Conservation (phyloP, 371 early-diverging fungal genomes). For the Dichotomocladium elegans region DNA sequence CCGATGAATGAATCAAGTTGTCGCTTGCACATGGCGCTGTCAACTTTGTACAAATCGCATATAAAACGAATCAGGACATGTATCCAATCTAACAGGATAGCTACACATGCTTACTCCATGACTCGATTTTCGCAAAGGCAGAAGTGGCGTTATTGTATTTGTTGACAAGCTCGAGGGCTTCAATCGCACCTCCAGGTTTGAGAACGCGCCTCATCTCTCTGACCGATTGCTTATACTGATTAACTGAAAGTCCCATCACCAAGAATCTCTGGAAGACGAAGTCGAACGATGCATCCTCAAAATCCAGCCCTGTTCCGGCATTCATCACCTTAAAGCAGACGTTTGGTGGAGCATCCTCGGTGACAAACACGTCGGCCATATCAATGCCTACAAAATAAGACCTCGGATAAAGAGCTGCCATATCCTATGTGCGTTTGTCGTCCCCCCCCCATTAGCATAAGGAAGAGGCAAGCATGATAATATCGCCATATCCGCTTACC, state of each 20-base stretch:
- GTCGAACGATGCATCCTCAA: constrained; percentile 34
- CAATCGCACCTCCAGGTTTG: constrained; percentile 35
- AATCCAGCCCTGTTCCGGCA: constrained; percentile 27
- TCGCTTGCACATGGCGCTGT: constrained; percentile 23
- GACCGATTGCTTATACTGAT: constrained; percentile 25
- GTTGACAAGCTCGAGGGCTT: constrained; percentile 38
- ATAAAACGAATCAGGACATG: background rate
- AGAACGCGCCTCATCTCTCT: constrained; percentile 39
- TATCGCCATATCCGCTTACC: constrained; percentile 5
- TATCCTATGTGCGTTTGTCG: constrained; percentile 28
- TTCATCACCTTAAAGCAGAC: constrained; percentile 27
- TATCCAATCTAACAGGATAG: background rate
- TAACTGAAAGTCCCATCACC: constrained; percentile 37
- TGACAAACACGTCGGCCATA: constrained; percentile 38
- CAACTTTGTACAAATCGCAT: no score
- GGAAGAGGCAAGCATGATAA: background rate
- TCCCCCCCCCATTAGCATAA: no score
- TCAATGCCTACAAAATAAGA: constrained; percentile 44
- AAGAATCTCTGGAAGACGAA: constrained; percentile 47
- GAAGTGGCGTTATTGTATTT: constrained; percentile 28
- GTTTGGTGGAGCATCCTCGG: constrained; percentile 22
- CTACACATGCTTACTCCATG: constrained; percentile 31
- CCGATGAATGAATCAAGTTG: constrained; percentile 39
- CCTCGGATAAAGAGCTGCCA: constrained; percentile 39
- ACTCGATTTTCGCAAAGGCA: constrained; percentile 21